Conservation (phyloP, 352 stramenopile genomes). For the Phytophthora hybrid region DNA sequence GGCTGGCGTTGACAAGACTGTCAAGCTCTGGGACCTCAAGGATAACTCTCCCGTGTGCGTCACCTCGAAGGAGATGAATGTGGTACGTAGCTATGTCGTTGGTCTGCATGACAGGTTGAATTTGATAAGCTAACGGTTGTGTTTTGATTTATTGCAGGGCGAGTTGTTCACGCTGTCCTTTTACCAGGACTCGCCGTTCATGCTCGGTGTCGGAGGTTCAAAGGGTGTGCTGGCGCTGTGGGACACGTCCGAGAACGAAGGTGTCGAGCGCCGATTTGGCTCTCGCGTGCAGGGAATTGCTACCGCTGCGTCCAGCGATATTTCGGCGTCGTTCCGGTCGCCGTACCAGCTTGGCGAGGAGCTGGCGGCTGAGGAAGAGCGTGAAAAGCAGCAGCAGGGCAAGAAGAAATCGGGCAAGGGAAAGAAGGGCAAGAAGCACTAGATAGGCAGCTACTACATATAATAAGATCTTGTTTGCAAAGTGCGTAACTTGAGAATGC, state of each 20-base stretch:
- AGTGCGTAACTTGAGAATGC: background rate
- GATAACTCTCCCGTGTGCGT: slow-evolving; percentile 80
- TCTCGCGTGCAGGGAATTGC: slow-evolving; percentile 63
- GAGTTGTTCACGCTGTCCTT: slow-evolving; percentile 93
- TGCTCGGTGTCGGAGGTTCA: slow-evolving; percentile 91
- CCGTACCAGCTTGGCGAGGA: slow-evolving; percentile 82
- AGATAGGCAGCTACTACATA: slow-evolving; percentile 16
- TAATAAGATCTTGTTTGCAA: slow-evolving; percentile 4
- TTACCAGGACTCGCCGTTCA: slow-evolving; percentile 89
- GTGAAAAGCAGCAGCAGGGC: slow-evolving; percentile 49
- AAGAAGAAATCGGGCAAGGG: slow-evolving; percentile 64
- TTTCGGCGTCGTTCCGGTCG: slow-evolving; percentile 80
- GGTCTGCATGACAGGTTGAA: background rate
- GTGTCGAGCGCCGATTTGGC: slow-evolving; percentile 84
- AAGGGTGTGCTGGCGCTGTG: slow-evolving; percentile 91
- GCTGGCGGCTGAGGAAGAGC: slow-evolving; percentile 75
- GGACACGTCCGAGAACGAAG: slow-evolving; percentile 91
- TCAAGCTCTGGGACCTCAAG: slow-evolving; percentile 97
- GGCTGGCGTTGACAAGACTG: slow-evolving; percentile 97
- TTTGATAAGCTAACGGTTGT: slow-evolving; percentile 12
- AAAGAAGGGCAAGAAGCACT: slow-evolving; percentile 53
- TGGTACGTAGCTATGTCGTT: slow-evolving; percentile 64
- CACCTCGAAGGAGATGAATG: slow-evolving; percentile 93
- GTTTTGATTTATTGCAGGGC: slow-evolving; percentile 54
- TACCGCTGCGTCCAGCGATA: slow-evolving; percentile 48